Evolutionary conservation across 768 basidiomycete genomes (phyloP), one percentile per base, ranked within the genome.

Genomic region (Kwoniella dejecticola): DNA sequence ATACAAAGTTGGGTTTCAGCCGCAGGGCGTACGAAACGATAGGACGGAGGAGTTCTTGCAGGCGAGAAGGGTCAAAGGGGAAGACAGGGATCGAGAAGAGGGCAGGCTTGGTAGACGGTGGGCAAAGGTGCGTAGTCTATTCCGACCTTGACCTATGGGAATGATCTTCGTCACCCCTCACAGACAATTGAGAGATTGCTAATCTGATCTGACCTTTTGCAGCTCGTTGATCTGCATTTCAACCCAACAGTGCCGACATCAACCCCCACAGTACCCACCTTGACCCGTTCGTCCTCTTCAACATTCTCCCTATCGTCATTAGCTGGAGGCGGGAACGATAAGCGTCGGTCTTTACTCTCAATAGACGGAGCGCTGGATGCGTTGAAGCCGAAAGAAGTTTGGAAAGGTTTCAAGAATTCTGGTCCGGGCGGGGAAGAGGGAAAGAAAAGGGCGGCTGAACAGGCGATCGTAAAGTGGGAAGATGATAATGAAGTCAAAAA

Each of bases 401-500:
- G 87, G 86, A 85, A 84, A 57, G 86, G 85, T 24, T 50, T 78
- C n/a, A 69, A 71, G 56, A 63, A 84, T 59, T 80, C 81, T 63
- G 79, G 73, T 66, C 81, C 79, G 24, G 67, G 78, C 19, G 81
- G 82, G 24, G 79, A 82, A n/a, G 87, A 86, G 63, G 81, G 79
- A 17, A 85, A 89, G 64, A 83, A 89, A 47, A 82, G 91, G 81
- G 88, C 84, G 54, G 88, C 87, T 2, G 95, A 99, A 78, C 94
- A 95, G 78, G 82, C 84, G 44, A 93, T 99, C 67, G 92, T 96
- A 2, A 91, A 91, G 4, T 99, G 95, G 95, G 86, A 96, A 76
- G 86, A 89, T 40, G 95, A 98, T 74, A 81, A 84, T 1, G 70
- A 82, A 3, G 91, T 87, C 0, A 84, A 83, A 45, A 86, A 87